Conservation (phyloP, 83 land plant species). For the Picea engelmannii region DNA sequence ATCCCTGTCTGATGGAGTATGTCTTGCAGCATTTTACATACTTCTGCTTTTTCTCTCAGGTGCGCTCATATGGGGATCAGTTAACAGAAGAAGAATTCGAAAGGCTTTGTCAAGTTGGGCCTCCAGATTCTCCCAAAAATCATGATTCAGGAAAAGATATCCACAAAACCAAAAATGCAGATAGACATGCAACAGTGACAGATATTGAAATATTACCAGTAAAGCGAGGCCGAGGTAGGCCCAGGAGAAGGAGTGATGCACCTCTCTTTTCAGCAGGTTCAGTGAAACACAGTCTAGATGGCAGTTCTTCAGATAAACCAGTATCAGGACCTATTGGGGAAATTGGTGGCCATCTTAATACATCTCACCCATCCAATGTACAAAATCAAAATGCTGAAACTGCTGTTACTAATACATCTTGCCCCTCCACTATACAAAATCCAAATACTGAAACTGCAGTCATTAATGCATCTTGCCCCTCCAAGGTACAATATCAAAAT, state of each 20-base stretch:
- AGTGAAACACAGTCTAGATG: not conserved
- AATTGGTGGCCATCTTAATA: not conserved
- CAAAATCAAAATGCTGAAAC: not conserved
- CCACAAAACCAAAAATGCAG: constrained; percentile 9
- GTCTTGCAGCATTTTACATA: not conserved
- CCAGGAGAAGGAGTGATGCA: not conserved
- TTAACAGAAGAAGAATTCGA: constrained; percentile 98
- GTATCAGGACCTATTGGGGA: not conserved
- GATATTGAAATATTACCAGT: not conserved
- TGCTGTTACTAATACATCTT: too few species aligned
- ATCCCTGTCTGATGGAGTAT: not conserved
- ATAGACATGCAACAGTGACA: too few species aligned
- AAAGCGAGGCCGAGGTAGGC: constrained; percentile 18
- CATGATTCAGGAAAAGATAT: constrained; percentile 16
- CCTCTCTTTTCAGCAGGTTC: not conserved
- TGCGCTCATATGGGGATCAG: constrained; percentile 92
- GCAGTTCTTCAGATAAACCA: constrained; percentile 7
- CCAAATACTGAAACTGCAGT: too few species aligned
- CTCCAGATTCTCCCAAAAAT: constrained; percentile 40
- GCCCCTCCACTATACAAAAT: too few species aligned
- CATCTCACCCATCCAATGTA: not conserved
- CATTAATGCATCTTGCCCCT: too few species aligned
- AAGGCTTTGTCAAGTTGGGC: constrained; percentile 79
- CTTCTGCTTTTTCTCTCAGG: constrained; percentile 41
- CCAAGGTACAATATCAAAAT: too few species aligned